Evolutionary conservation across 2,329 filamentous ascomycete genomes (phyloP), one percentile per base, ranked within the genome.

Genomic region (Harringtonia aguacate): DNA sequence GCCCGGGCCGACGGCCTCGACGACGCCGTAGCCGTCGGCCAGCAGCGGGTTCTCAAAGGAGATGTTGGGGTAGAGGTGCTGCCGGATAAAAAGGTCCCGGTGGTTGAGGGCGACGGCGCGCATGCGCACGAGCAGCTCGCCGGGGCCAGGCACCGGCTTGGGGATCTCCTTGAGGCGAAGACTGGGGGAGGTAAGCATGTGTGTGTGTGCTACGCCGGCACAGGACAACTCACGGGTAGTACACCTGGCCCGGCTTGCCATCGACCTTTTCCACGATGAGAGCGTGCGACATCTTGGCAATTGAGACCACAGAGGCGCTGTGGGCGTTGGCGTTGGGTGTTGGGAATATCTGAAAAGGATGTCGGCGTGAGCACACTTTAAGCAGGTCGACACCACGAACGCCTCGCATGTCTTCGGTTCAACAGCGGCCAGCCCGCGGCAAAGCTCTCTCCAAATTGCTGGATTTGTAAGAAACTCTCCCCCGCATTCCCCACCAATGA

Each of bases 51-150:
- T 70, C 47, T 76, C 73, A 61, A 94, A 94, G 13, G 84, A 82
- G 43, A 87, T 83, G 53, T 77, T 83, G 0, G 90, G 90, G 68
- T 97, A 97, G 34, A 94, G 78, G 58, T 89, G 83, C 62, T 92
- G 88, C 44, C 90, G 85, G 63, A 94, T 84, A 68, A 95, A 97
- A 53, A 94, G 78, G 62, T 97, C 92, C 55, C 89, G 84, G 68
- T 97, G 92, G 69, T 97, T 97, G 41, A 97, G 79, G 14, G 90
- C 84, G 1, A 82, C 85, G 41, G 88, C 85, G 30, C 76, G 74
- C 57, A 97, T 69, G 56, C 77, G 79, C 49, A 97, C 68, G 8
- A 94, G 70, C 52, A 95, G 69, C 60, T 95, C 74, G 49, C 70
- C 70, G 15, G 75, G 73, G 22, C 76, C 73, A 0, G 82, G 82